Conservation (phyloP, 306 rosid species). For the Castanea sativa region DNA sequence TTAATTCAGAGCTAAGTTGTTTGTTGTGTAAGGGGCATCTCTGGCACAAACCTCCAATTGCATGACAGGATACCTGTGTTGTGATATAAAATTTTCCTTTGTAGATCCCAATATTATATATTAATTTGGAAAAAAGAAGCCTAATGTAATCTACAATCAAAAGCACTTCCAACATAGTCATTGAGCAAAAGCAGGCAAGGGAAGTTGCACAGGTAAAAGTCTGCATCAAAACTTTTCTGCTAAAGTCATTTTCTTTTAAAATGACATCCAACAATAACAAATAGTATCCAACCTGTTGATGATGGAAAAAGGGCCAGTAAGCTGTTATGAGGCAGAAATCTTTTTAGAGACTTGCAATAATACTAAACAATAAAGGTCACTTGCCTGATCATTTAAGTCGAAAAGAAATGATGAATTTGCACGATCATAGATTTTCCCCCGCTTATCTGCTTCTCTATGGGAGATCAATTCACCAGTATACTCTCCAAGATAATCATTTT, state of each 20-base stretch:
- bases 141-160: too few species aligned
- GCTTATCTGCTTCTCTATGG: constrained; percentile 94
- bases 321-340: background rate
- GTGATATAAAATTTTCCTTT: background rate
- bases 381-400: constrained; percentile 96
- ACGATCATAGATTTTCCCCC: constrained; percentile 97
- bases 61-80: background rate
- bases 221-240: background rate
- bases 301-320: background rate
- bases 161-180: too few species aligned
- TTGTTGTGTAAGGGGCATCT: background rate
- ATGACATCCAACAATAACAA: background rate
- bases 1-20: background rate
- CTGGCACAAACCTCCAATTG: background rate
- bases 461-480: constrained; percentile 95
- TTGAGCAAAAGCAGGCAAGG: background rate
- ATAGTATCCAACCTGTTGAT: background rate
- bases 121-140: background rate
- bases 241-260: background rate
- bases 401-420: constrained; percentile 97
- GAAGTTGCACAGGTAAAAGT: background rate
- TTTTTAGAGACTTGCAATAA: background rate
- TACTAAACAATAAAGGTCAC: constrained; percentile 18
- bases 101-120: background rate
- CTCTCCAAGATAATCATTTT: constrained; percentile 95